A percentile compares a stretch with the other conserved stretches of the same genome.
These are phyloP conservation scores for Emiliania huxleyi DNA, from an alignment of 78 protist species.

Conservation along the genomic window DNA sequence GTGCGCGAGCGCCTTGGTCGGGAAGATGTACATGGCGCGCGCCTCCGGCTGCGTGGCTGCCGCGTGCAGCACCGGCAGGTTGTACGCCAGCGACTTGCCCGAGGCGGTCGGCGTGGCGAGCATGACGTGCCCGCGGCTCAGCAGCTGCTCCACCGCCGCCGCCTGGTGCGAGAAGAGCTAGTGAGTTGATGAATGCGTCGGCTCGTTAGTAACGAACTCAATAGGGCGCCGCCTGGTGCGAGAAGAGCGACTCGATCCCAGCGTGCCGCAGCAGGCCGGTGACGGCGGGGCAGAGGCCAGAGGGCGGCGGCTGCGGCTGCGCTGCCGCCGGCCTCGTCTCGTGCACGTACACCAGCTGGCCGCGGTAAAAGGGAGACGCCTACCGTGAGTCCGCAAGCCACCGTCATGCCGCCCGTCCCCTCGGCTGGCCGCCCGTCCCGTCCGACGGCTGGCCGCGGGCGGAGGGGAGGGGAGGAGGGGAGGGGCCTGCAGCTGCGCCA, in stretches of 20 bases:
- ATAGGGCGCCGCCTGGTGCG: background rate
- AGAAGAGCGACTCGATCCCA: background rate
- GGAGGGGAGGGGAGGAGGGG: background rate
- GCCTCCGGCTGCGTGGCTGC: background rate
- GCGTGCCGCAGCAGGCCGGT: background rate
- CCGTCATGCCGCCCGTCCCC: too few species aligned
- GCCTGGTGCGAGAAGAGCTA: background rate
- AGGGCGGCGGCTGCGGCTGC: background rate
- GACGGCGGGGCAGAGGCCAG: background rate
- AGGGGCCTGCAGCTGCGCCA: background rate
- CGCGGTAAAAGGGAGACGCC: background rate
- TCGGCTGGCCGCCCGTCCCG: too few species aligned
- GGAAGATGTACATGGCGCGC: background rate
- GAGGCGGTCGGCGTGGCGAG: background rate
- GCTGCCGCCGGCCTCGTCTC: background rate
- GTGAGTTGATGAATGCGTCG: background rate
- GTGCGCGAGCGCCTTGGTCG: constrained; percentile 60
- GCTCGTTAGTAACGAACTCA: background rate
- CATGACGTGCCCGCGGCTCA: background rate
- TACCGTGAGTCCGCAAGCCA: too few species aligned
- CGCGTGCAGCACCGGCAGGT: background rate
- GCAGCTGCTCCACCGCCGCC: background rate
- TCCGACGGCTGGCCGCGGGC: background rate
- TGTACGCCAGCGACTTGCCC: background rate
- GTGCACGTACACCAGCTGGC: background rate